Conservation (phyloP, 2,329 filamentous ascomycete species). For the Exophiala alcalophila region DNA sequence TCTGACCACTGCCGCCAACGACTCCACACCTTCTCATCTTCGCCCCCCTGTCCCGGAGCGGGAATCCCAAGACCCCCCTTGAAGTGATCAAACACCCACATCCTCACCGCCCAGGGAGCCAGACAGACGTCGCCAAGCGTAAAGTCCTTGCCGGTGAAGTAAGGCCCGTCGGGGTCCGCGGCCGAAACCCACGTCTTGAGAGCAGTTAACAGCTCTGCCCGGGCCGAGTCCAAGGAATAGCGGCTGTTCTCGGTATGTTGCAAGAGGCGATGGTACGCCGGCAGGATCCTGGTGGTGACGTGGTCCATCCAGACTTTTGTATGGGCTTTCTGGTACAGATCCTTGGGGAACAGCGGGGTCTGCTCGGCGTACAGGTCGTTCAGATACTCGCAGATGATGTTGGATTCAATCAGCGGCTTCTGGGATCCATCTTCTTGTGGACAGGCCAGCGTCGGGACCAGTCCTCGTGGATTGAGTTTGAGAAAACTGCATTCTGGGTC, state of each 20-base stretch:
- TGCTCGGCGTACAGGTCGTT: conserved; percentile 64
- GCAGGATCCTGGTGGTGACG: conserved; percentile 63
- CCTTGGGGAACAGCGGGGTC: conserved; percentile 56
- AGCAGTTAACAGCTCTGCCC: conserved; percentile 56
- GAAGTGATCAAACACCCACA: conserved; percentile 74
- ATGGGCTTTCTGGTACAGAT: conserved; percentile 63
- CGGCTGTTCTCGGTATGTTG: conserved; percentile 43
- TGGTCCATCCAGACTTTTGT: conserved; percentile 74
- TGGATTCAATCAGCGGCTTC: conserved; percentile 69
- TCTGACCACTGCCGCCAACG: conserved; percentile 64
- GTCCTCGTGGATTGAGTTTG: conserved; percentile 68
- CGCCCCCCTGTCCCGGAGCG: conserved; percentile 46
- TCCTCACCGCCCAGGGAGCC: conserved; percentile 68
- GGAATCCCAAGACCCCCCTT: conserved; percentile 58
- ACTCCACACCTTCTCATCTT: conserved; percentile 59
- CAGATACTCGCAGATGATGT: conserved; percentile 70
- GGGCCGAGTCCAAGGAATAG: conserved; percentile 52
- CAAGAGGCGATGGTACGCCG: conserved; percentile 64
- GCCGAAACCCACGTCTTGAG: conserved; percentile 61
- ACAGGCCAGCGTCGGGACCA: conserved; percentile 64
- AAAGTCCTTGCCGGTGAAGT: conserved; percentile 63
- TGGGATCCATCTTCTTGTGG: conserved; percentile 22
- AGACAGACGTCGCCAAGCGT: conserved; percentile 67
- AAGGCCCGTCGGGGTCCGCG: conserved; percentile 63
- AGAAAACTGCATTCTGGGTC: conserved; percentile 52